Evolutionary conservation across 306 rosid genomes (phyloP), one percentile per base, ranked within the genome.

Genomic region (Vigna nakashimae): DNA sequence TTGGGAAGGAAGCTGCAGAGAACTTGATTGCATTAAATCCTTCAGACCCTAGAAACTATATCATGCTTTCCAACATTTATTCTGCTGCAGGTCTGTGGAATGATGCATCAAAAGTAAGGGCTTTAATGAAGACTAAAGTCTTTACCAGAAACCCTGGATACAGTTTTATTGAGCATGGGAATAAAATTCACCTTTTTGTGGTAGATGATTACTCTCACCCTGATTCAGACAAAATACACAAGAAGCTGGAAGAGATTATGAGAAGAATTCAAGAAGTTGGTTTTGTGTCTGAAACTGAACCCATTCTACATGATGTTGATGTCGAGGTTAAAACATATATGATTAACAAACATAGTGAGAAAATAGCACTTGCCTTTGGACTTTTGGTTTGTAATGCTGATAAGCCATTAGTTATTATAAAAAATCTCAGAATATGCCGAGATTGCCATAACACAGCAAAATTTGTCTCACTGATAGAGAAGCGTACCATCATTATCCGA

Each of bases 331-430:
- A 89, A 85, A 82, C 66, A 76, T 86, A 85, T 77, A 87, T 89
- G 96, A 62, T 93, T 69, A 85, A 80, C 76, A 85, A 88, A 80
- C 96, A 93, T 51, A 89, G 94, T 80, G 94, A 91, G 83, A 93
- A 93, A 88, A 82, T 90, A 81, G 96, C 98, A 50, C 86, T 91
- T 69, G 96, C 97, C 28, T 93, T 86, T 64, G 98, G 91, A 70
- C 89, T 93, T 82, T 76, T 87, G 88, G 91, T 88, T 73, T 69
- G 79, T 45, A 59, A 52, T 26, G 57, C 73, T 69, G 81, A 83
- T 59, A 58, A 49, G 78, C 93, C 91, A 0, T 20, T 87, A 15
- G 79, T 89, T 46, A 88, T 91, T 74, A 83, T 83, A 62, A 91
- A 89, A 84, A 93, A 91, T 82, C 89, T 91, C 38, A 85, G 94